phyloP scores from a whole-genome alignment of 352 stramenopile genomes.

The Phytophthora pini region DNA sequence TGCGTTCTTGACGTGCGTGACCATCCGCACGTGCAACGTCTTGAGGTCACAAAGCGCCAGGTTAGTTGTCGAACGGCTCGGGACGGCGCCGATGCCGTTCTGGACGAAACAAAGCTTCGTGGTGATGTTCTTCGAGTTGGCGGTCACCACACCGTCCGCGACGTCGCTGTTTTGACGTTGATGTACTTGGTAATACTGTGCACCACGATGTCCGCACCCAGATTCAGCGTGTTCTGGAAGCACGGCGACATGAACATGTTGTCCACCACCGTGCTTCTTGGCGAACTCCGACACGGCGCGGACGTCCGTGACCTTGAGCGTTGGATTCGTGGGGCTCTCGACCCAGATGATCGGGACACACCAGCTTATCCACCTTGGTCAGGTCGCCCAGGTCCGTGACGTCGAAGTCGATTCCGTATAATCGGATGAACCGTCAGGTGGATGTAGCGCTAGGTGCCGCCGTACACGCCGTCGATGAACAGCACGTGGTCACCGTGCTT shows the following conservation, averaged over 20 bases:
- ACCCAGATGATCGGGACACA: conserved; percentile 91
- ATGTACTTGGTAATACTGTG: conserved; percentile 98
- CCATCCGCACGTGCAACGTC: conserved; percentile 95
- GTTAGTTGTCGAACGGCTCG: conserved; percentile 93
- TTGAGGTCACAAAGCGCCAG: conserved; percentile 93
- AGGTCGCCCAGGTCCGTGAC: conserved; percentile 95
- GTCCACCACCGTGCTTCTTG: conserved; percentile 92
- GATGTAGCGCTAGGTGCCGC: conserved; percentile 96
- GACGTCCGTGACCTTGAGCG: conserved; percentile 95
- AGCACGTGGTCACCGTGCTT: conserved; percentile 95
- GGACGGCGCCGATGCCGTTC: conserved; percentile 94
- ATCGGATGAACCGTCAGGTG: conserved; percentile 89
- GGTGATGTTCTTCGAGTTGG: conserved; percentile 93
- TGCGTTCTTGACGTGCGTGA: conserved; percentile 94
- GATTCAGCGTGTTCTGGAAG: conserved; percentile 92
- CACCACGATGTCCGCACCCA: conserved; percentile 93
- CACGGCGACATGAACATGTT: conserved; percentile 96
- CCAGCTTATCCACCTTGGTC: conserved; percentile 74
- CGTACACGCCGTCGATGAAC: conserved; percentile 96
- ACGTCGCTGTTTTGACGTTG: conserved; percentile 94
- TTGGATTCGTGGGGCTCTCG: conserved; percentile 95
- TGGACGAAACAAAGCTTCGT: conserved; percentile 95
- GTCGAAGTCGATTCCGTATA: conserved; percentile 93
- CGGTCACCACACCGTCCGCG: conserved; percentile 92
- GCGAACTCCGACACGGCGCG: conserved; percentile 89